A percentile compares a stretch with the other conserved stretches of the same genome.
Conservation (phyloP, 768 basidiomycete species). For the Lactarius hatsudake region DNA sequence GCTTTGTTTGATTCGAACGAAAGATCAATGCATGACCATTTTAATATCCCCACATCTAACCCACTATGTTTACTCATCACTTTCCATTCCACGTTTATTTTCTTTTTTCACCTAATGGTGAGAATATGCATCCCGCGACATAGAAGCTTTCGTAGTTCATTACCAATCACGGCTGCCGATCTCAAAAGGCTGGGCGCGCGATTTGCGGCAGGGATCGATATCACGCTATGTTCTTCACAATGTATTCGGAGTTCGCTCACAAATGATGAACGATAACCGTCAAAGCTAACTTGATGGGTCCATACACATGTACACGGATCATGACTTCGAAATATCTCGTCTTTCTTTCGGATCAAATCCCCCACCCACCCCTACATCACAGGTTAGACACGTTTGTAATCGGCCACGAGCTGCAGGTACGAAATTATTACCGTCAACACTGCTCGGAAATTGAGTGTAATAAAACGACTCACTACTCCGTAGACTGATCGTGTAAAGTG, state of each 20-base stretch:
- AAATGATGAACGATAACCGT: background rate
- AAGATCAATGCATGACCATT: background rate
- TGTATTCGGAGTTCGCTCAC: background rate
- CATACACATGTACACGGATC: slow-evolving; percentile 16
- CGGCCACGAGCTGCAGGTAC: slow-evolving; percentile 61
- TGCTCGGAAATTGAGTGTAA: slow-evolving; percentile 15
- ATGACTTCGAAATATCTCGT: slow-evolving; percentile 8
- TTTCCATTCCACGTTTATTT: background rate
- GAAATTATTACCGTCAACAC: background rate
- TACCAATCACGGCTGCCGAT: background rate
- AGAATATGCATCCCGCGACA: slow-evolving; percentile 7
- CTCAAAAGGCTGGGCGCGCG: background rate
- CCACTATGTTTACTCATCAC: background rate
- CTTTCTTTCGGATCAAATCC: slow-evolving; percentile 13
- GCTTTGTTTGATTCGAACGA: background rate
- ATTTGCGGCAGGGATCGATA: background rate
- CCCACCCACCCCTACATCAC: slow-evolving; percentile 34
- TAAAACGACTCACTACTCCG: slow-evolving; percentile 62
- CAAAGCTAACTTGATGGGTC: background rate
- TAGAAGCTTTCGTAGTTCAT: slow-evolving; percentile 2
- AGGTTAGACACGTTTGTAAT: slow-evolving; percentile 62
- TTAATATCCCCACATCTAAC: background rate
- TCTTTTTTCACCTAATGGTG: background rate
- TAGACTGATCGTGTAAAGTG: slow-evolving; percentile 69
- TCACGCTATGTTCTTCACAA: background rate